Base-by-base conservation (phyloP, 2,329 filamentous ascomycete genomes). In the Colletotrichum incanum region DNA sequence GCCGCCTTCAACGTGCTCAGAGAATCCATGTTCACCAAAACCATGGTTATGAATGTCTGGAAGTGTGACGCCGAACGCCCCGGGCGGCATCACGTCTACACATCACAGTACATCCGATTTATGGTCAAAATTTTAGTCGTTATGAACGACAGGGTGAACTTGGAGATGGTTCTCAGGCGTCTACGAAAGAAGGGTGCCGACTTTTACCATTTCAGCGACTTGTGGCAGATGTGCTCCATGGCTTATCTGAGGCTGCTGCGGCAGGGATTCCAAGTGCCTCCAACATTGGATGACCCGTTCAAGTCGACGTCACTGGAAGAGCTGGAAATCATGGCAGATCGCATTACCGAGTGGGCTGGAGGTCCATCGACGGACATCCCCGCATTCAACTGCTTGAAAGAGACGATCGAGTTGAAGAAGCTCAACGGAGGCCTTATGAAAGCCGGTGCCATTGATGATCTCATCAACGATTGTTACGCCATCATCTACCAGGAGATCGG, bases 31-130 rank as follows among this genome's bases (percentile, higher is more conserved):
- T 96, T 98, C 76, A 97, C 95, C 49, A 98, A 98, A 83, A 97
- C 94, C 0, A 97, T 97, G 92, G 92, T 93, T 1, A 92, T 98
- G 80, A 96, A 97, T 78, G 94, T 98, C 5, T 98, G 95, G 95
- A 96, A 95, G 76, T 96, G 95, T 47, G 95, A 98, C 75, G 91
- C 93, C 58, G 95, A 98, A 77, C 86, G 89, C 2, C 87, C 94
- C 0, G 95, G 95, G 0, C 90, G 95, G 23, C 95, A 98, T 80
- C 96, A 97, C 78, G 94, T 98, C 47, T 98, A 96, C 80, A 98
- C 94, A 0, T 91, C 94, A 60, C 92, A 93, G 74, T 98, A 98
- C 78, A 93, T 94, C 1, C 91, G 91, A 23, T 96, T 96, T 78
- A 94, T 97, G 81, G 90, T 94, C 16, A 87, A 89, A 66, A 85